Conservation (phyloP, 106 monocot genomes). For the Phalaenopsis aphrodite region DNA sequence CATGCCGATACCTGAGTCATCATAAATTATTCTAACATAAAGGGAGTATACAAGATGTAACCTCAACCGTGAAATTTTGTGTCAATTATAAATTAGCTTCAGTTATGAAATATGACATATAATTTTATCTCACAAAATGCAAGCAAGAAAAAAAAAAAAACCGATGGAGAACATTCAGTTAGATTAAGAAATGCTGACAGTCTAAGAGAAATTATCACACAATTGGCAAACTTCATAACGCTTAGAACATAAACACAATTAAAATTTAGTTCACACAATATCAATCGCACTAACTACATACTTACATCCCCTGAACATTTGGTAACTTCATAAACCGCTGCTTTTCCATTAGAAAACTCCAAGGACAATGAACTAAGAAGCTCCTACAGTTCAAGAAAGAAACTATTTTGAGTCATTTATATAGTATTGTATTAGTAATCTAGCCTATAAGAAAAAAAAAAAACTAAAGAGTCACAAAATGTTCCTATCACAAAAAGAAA, state of each 20-base stretch:
- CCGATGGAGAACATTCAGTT: neutral
- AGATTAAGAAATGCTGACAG: neutral
- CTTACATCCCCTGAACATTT: constrained; percentile 94
- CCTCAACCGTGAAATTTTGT: neutral
- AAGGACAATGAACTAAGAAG: constrained; percentile 52
- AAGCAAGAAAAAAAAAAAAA: neutral
- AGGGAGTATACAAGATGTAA: neutral
- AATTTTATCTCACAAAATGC: neutral
- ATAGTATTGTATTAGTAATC: neutral
- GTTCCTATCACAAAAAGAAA: neutral
- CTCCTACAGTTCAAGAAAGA: constrained; percentile 47
- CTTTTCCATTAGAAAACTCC: constrained; percentile 67
- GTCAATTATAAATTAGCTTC: neutral
- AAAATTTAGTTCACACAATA: neutral
- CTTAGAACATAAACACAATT: neutral
- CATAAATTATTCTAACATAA: neutral
- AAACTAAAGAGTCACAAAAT: neutral
- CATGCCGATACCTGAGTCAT: too few relatives aligned
- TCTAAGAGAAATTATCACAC: neutral
- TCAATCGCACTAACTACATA: constrained; percentile 4
- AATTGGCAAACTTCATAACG: neutral
- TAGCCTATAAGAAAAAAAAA: neutral
- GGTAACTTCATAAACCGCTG: constrained; percentile 58
- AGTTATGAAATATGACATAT: neutral
- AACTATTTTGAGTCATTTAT: neutral